Base-by-base conservation (phyloP, 805 yeast species). In the Tetrapisispora nanseiensis region DNA sequence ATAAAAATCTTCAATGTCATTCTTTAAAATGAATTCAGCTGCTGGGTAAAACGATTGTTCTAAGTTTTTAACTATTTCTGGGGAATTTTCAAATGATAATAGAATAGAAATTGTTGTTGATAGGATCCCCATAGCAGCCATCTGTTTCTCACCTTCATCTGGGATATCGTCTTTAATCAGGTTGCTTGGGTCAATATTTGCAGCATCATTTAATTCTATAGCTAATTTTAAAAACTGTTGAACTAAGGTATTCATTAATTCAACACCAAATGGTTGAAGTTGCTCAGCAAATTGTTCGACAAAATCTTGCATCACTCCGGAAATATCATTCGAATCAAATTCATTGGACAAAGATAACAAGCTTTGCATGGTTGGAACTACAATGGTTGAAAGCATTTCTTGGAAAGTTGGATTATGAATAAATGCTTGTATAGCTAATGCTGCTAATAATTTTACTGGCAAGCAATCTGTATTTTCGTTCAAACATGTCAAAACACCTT, bases 261-360 rank as follows among this genome's bases (percentile, higher is more conserved):
- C 81, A n/a, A 77, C 69, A 30, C 95, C 90, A 61, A 85, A 90
- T 15, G 98, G 97, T 46, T 87, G 92, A 51, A 90, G 70, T 62
- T 90, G 94, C 49, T 80, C 84, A 5, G 95, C 74, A 62, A 82
- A 92, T 45, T 75, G 77, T 56, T 89, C 96, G 24, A 90, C 97
- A 58, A 92, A 82, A 54, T 89, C 96, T 68, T 90, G 97, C 82
- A 90, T 86, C 6, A 90, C 95, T 20, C 82, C 83, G 19, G 95
- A 78, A 23, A 92, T 73, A 2, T 87, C 75, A 56, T 92, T 98
- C 44, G 82, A 78, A 54, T 90, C 98, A 49, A 89, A 77, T 45
- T 80, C 79, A 55, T 85, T 81, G 4, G 95, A 80, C 36, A 90
- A 65, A 9, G 72, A 74, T 49, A 90, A 68, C 44, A 92, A 67